These are phyloP conservation scores for Chrysanthemum seticuspe DNA, from an alignment of 129 eudicot species.

Conservation along the genomic window DNA sequence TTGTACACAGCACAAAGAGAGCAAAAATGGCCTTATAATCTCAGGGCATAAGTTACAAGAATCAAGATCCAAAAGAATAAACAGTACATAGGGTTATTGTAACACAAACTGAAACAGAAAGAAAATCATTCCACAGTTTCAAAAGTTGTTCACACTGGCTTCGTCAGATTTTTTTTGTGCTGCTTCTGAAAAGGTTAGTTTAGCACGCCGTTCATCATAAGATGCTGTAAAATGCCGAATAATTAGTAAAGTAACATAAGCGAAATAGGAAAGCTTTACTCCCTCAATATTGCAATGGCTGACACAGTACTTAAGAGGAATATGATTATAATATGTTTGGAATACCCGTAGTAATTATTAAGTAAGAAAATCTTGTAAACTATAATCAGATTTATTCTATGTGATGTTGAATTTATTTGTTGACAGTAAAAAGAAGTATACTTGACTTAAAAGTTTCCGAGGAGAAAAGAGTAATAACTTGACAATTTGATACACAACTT, in stretches of 20 bases:
- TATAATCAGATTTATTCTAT: too few relatives aligned
- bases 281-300: too few relatives aligned
- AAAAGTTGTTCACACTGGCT: slow-evolving; percentile 14
- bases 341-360: too few relatives aligned
- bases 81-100: not conserved
- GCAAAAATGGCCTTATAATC: not conserved
- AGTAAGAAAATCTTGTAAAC: too few relatives aligned
- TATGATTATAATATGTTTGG: too few relatives aligned
- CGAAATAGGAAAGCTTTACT: not conserved
- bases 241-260: slow-evolving; percentile 13
- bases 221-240: slow-evolving; percentile 56
- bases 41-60: slow-evolving; percentile 1
- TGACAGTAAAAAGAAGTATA: not conserved
- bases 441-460: not conserved
- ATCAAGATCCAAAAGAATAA: slow-evolving; percentile 1
- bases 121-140: slow-evolving; percentile 13
- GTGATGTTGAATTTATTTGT: not conserved
- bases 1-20: too few relatives aligned
- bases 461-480: not conserved
- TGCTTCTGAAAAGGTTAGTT: slow-evolving; percentile 36
- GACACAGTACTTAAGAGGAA: too few relatives aligned
- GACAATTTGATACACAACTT: not conserved
- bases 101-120: not conserved
- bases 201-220: slow-evolving; percentile 66
- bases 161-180: slow-evolving; percentile 14